Evolutionary conservation across 164 flowering plant genomes (phyloP), one percentile per base, ranked within the genome.

Genomic region (Berberis thunbergii): DNA sequence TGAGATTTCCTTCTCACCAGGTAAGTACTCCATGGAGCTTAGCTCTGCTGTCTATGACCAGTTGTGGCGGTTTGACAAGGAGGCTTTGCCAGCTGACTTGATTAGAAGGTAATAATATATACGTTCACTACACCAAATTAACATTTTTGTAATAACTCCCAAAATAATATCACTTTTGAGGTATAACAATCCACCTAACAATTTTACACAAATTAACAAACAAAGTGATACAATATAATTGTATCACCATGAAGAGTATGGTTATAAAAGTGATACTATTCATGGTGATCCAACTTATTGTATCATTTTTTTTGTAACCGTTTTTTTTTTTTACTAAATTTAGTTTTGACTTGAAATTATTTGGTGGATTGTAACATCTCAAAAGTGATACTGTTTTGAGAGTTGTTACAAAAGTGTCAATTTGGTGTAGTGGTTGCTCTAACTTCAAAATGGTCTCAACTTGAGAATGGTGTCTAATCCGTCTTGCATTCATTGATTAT

Each of bases 21-120:
- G 64, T 1, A 85, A 86, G 70, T 85, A 80, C 52, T 72, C 80
- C 3, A 68, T 77, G 63, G 87, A 85, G 73, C 40, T 91, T 3
- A 74, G 88, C 71, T 80, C 93, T 10, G 83, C 13, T 9, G 85
- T 78, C 5, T 91, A 91, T 42, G 83, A 74, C 26, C 53, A 59
- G 55, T 46, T 59, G 0, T 91, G 97, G 97, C 77, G 78, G 2
- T 88, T 91, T 58, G 86, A 85, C 70, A 60, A n/a, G 10, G 69
- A 86, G 50, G 86, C 78, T 2, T 63, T 88, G 42, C 96, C 96
- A 3, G 83, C 79, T 12, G 95, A 90, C 64, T 76, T 88, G 0
- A 76, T 88, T 13, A 61, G 56, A 54, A 82, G 94, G 94, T 89
- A 80, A 13, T 9, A 46, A 5, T 46, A 46, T 46, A 8, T 9